Evolutionary conservation across 345 rosid species (phyloP).

Genomic region (Populus pruinosa): DNA sequence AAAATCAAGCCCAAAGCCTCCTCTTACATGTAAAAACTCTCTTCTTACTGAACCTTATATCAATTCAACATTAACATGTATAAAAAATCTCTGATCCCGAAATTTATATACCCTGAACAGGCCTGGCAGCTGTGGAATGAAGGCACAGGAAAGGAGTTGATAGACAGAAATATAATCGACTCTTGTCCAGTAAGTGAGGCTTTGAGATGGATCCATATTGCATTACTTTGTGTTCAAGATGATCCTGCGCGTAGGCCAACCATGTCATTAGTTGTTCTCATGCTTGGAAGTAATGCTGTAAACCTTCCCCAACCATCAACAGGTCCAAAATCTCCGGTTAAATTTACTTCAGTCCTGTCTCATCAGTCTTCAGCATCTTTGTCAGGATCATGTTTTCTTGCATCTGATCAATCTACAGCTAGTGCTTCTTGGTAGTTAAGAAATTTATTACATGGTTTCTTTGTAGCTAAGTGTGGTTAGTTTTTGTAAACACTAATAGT

Average conservation of each 20-base stretch:
- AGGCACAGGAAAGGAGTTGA: conserved; percentile 32
- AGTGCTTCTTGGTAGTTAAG: conserved; percentile 19
- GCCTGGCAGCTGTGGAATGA: conserved; percentile 46
- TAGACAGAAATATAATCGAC: conserved; percentile 26
- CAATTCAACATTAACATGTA: background rate
- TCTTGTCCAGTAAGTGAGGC: conserved; percentile 22
- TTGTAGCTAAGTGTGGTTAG: background rate
- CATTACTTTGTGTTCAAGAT: conserved; percentile 47
- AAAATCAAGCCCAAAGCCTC: conserved; percentile 30
- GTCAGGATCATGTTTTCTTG: conserved; percentile 4
- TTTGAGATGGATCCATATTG: conserved; percentile 43
- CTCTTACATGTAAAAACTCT: conserved; percentile 30
- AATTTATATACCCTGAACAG: conserved; percentile 17
- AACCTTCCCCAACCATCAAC: conserved; percentile 35
- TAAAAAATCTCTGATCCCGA: background rate
- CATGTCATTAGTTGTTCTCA: conserved; percentile 41
- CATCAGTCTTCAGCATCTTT: conserved; percentile 24
- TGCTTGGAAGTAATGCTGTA: conserved; percentile 43
- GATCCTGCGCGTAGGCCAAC: conserved; percentile 41
- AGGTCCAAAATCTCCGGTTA: conserved; percentile 24
- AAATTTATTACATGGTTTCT: background rate
- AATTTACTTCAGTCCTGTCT: conserved; percentile 14
- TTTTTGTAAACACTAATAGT: background rate
- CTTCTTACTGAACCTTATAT: background rate
- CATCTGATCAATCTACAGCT: conserved; percentile 33